A percentile compares a stretch with the other conserved stretches of the same genome.
These are phyloP conservation scores for Cyberlindnera misumaiensis DNA, from an alignment of 805 yeast species.

Conservation along the genomic window DNA sequence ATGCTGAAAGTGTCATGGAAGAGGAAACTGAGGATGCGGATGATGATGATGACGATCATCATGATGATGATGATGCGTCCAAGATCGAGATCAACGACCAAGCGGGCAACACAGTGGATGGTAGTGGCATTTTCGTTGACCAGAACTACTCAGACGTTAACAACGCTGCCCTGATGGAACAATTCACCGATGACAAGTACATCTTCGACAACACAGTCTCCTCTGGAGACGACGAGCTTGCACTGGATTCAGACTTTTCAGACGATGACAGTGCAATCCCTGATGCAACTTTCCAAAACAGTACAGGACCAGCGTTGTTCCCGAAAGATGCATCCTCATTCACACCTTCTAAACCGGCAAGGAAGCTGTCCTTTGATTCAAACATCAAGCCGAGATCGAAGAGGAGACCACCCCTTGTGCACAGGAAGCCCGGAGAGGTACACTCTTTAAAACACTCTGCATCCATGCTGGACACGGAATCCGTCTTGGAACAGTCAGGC, in stretches of 20 bases:
- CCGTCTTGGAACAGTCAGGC: background rate
- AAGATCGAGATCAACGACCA: constrained; percentile 7
- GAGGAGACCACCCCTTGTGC: constrained; percentile 12
- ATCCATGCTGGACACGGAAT: background rate
- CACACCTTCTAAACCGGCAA: constrained; percentile 11
- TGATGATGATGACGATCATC: constrained; percentile 7
- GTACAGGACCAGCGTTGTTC: constrained; percentile 9
- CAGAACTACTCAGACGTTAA: constrained; percentile 22
- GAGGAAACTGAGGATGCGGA: constrained; percentile 6
- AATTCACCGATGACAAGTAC: constrained; percentile 11
- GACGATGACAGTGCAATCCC: constrained; percentile 34
- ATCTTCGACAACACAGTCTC: constrained; percentile 19
- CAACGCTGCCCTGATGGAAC: constrained; percentile 9
- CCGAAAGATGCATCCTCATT: constrained; percentile 1
- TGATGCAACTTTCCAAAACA: constrained; percentile 32
- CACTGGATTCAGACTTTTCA: constrained; percentile 27
- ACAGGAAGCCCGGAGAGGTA: background rate
- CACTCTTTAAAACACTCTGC: constrained; percentile 1
- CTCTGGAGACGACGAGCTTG: constrained; percentile 25
- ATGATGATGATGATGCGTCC: constrained; percentile 3
- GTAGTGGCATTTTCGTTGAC: constrained; percentile 19
- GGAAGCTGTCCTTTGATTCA: constrained; percentile 19
- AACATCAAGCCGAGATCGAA: constrained; percentile 7
- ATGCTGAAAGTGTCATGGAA: constrained; percentile 1
- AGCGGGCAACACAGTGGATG: constrained; percentile 1